A percentile compares a stretch with the other conserved stretches of the same genome.
phyloP scores from a whole-genome alignment of 2,329 filamentous ascomycete species.

The Cladosporium velox region DNA sequence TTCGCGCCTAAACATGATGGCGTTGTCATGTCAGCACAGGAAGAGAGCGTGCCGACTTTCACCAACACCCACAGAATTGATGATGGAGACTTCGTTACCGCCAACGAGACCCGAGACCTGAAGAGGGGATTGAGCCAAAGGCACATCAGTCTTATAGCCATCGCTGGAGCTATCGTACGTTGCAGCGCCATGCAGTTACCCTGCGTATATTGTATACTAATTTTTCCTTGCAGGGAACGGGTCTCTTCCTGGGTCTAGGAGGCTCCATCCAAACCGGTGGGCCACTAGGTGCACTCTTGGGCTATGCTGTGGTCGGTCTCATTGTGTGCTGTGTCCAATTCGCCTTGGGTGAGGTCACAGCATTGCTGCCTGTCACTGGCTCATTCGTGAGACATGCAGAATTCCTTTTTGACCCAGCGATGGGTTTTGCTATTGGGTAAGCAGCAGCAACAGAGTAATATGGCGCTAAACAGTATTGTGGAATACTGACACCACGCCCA shows the following conservation, averaged over 20 bases:
- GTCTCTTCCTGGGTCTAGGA: constrained; percentile 61
- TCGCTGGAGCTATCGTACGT: constrained; percentile 64
- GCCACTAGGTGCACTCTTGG: constrained; percentile 55
- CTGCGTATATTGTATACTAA: background rate
- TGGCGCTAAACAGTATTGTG: background rate
- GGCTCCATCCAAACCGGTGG: constrained; percentile 55
- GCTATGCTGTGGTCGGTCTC: constrained; percentile 53
- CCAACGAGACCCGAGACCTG: constrained; percentile 38
- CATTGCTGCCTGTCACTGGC: constrained; percentile 54
- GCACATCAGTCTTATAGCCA: constrained; percentile 64
- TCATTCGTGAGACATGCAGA: constrained; percentile 54
- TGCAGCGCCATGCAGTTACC: background rate
- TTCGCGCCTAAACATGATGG: background rate
- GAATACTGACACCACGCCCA: background rate
- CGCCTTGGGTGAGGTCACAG: constrained; percentile 54
- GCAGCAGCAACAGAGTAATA: background rate
- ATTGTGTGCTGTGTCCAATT: constrained; percentile 55
- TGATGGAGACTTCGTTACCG: constrained; percentile 32
- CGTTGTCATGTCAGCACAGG: background rate
- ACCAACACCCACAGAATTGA: constrained; percentile 6
- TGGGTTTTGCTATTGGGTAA: constrained; percentile 32
- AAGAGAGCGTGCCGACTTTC: background rate
- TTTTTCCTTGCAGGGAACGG: constrained; percentile 53
- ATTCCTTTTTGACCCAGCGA: constrained; percentile 54
- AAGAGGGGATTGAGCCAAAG: constrained; percentile 55